Evolutionary conservation across 2,329 filamentous ascomycete genomes (phyloP), one percentile per base, ranked within the genome.

Genomic region (Cylindrodendrum hubeiense): DNA sequence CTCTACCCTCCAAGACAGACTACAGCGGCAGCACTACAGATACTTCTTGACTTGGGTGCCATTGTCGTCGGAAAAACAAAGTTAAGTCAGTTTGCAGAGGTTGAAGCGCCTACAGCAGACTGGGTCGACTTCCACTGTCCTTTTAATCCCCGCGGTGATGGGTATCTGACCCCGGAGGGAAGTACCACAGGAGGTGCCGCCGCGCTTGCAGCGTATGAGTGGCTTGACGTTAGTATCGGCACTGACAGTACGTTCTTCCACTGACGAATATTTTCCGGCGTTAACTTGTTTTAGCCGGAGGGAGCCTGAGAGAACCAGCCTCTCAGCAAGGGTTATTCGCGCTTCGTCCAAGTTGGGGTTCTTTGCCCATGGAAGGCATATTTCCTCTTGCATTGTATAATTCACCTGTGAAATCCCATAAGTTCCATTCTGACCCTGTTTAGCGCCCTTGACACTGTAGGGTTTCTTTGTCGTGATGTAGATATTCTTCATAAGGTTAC

Each of bases 21-120:
- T 4, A 89, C 85, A 3, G 86, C 84, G 0, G 73, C 82, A 0
- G 78, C 83, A 1, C 79, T 91, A 0, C 85, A 89, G 66, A 80
- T 82, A 4, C 77, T 91, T 3, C 82, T 90, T 24, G 83, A 89
- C 66, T 82, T 84, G 3, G 89, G 89, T 4, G 88, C 86, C 0
- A 73, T 83, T 4, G 70, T 85, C 5, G 75, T 85, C 5, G 83
- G 83, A 5, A 84, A 83, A 69, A 80, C 79, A 60, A 82, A 81
- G 59, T 78, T 80, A 5, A 78, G 78, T 17, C 79, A 82, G 58
- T 85, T 85, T 67, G 83, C 83, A 12, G 75, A 77, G 34, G 63
- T 68, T 5, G 75, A 77, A 62, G 71, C 73, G 7, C 81, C 85
- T 2, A 87, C 84, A 1, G 82, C 80, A 1, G 85, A 88, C 57